These are phyloP conservation scores for Melastoma malabathricum DNA, from an alignment of 345 rosid genomes.

Conservation along the genomic window DNA sequence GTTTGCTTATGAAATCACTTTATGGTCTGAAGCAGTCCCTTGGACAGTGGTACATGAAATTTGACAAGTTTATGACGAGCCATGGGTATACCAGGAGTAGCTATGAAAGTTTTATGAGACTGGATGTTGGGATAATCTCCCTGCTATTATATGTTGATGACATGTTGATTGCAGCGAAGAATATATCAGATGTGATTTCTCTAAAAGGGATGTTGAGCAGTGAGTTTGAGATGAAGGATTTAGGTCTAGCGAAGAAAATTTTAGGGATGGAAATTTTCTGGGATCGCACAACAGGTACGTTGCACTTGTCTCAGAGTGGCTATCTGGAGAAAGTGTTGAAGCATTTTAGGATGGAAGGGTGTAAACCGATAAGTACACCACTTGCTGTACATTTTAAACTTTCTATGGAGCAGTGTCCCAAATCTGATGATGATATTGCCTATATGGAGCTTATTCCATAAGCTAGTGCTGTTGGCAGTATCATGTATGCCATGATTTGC, in stretches of 20 bases:
- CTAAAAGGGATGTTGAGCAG: neutral
- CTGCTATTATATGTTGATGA: neutral
- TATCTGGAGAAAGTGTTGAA: too few relatives aligned
- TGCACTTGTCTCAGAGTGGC: neutral
- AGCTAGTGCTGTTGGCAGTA: too few relatives aligned
- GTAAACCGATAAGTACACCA: too few relatives aligned
- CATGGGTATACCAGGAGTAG: neutral
- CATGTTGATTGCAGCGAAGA: neutral
- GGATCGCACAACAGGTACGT: neutral
- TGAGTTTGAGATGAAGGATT: neutral
- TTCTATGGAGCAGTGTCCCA: too few relatives aligned
- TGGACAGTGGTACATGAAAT: neutral
- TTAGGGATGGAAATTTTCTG: neutral
- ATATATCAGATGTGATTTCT: neutral
- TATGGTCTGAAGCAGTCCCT: neutral
- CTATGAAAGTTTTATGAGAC: neutral
- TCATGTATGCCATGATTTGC: too few relatives aligned
- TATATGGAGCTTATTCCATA: too few relatives aligned
- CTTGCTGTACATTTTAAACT: too few relatives aligned
- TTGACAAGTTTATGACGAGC: neutral
- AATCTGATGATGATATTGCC: too few relatives aligned
- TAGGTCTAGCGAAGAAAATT: neutral
- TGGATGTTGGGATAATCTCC: neutral
- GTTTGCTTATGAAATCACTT: neutral
- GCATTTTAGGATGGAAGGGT: too few relatives aligned